Percentiles rank a stretch among this genome's conserved stretches.
Evolutionary conservation across 306 rosid genomes (phyloP).

Genomic region (Cercis canadensis): DNA sequence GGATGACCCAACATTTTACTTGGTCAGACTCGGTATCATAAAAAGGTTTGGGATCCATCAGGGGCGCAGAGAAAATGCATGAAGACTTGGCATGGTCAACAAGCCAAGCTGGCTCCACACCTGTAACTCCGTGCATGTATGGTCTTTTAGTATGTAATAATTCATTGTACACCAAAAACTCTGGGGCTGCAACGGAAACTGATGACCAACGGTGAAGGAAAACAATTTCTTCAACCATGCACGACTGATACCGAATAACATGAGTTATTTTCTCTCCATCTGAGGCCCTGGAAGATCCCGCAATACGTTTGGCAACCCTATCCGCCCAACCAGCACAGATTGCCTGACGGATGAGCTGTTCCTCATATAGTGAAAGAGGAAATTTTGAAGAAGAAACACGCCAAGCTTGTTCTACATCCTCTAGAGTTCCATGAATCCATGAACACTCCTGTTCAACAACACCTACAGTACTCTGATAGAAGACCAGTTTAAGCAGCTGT

Average conservation of each 20-base stretch:
- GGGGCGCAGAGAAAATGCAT: conserved; percentile 68
- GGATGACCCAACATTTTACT: conserved; percentile 65
- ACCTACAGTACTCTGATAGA: conserved; percentile 50
- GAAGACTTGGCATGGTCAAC: conserved; percentile 74
- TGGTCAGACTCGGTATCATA: conserved; percentile 70
- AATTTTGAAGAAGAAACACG: conserved; percentile 53
- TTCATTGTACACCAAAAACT: conserved; percentile 89
- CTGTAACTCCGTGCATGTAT: conserved; percentile 89
- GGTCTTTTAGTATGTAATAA: conserved; percentile 72
- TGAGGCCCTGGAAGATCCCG: conserved; percentile 50
- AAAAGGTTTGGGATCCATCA: conserved; percentile 65
- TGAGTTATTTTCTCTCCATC: conserved; percentile 52
- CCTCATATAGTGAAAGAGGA: conserved; percentile 75
- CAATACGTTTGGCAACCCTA: conserved; percentile 81
- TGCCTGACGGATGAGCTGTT: conserved; percentile 79
- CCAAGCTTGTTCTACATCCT: conserved; percentile 75
- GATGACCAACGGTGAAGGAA: conserved; percentile 80
- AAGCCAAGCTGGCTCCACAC: conserved; percentile 83
- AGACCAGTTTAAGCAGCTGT: conserved; percentile 75
- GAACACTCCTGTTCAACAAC: conserved; percentile 61
- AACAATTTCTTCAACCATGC: conserved; percentile 70
- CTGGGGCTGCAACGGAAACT: conserved; percentile 69
- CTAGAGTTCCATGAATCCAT: conserved; percentile 69
- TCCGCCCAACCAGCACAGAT: conserved; percentile 99
- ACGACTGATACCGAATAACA: conserved; percentile 67